Percentiles rank a stretch among this genome's conserved stretches.
Conservation (phyloP, 441 rosid species). For the Bruguiera hainesii region DNA sequence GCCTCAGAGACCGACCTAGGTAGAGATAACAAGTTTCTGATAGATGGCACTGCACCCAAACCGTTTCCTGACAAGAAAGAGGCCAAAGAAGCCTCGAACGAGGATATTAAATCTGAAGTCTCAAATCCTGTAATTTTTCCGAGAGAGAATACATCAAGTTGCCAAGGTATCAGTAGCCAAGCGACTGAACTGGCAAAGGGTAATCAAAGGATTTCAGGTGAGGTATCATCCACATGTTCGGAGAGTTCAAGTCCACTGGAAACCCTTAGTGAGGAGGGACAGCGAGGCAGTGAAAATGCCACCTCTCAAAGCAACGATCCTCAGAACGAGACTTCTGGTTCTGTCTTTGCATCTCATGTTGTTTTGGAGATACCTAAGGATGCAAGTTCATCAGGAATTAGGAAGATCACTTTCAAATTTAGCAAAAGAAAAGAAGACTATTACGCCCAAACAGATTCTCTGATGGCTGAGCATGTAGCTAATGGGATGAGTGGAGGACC, state of each 20-base stretch:
- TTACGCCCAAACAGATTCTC: constrained; percentile 15
- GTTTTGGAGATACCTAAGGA: constrained; percentile 88
- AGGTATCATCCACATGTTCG: constrained; percentile 36
- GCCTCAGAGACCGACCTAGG: constrained; percentile 38
- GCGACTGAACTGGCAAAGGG: constrained; percentile 27
- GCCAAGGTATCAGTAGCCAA: constrained; percentile 55
- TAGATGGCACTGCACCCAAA: constrained; percentile 25
- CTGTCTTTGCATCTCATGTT: constrained; percentile 47
- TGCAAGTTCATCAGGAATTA: constrained; percentile 72
- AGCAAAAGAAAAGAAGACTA: constrained; percentile 62
- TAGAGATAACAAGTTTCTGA: constrained; percentile 36
- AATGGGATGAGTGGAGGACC: neutral
- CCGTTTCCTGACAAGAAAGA: constrained; percentile 47
- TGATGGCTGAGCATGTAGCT: constrained; percentile 17
- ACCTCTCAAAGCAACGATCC: constrained; percentile 7
- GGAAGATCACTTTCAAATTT: constrained; percentile 83
- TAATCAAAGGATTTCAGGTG: constrained; percentile 30
- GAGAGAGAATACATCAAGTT: constrained; percentile 40
- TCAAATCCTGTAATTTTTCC: constrained; percentile 67
- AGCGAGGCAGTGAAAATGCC: constrained; percentile 29
- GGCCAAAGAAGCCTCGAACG: constrained; percentile 60
- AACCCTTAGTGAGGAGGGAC: constrained; percentile 45
- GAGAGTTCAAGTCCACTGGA: constrained; percentile 46
- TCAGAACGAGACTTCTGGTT: constrained; percentile 24
- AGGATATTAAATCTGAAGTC: constrained; percentile 78